phyloP scores from a whole-genome alignment of 495 filamentous ascomycete species.

The Hypoxylon intermedium region DNA sequence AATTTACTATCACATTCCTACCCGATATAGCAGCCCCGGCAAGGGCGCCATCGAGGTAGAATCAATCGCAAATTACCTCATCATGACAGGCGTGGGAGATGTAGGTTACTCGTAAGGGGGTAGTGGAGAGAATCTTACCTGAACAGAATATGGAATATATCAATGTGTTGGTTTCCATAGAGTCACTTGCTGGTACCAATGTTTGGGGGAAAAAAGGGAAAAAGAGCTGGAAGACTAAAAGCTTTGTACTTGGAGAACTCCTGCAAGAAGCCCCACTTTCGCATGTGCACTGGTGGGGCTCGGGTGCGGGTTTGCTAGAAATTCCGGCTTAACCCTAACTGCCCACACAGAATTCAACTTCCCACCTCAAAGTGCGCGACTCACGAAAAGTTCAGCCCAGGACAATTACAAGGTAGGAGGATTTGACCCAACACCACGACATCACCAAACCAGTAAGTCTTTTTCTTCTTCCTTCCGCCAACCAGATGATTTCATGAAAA shows the following conservation, averaged over 20 bases:
- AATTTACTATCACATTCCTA: slow-evolving; percentile 82
- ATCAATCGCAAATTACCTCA: slow-evolving; percentile 99
- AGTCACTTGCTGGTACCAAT: not conserved
- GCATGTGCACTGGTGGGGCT: not conserved
- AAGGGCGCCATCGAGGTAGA: slow-evolving; percentile 76
- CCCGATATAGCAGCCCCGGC: slow-evolving; percentile 82
- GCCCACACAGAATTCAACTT: slow-evolving; percentile 38
- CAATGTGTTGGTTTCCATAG: not conserved
- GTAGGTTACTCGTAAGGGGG: not conserved
- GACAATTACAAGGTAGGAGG: slow-evolving; percentile 37
- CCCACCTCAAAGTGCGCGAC: slow-evolving; percentile 25
- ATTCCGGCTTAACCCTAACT: slow-evolving; percentile 40
- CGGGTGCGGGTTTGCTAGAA: slow-evolving; percentile 28
- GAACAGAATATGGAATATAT: not conserved
- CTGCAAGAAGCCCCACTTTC: slow-evolving; percentile 11
- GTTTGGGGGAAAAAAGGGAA: not conserved
- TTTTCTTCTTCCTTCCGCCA: not conserved
- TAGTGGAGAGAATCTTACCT: slow-evolving; percentile 26
- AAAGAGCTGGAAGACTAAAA: slow-evolving; percentile 13
- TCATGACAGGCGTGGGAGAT: slow-evolving; percentile 61
- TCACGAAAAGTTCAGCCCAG: slow-evolving; percentile 31
- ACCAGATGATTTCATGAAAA: not conserved
- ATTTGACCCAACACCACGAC: slow-evolving; percentile 32
- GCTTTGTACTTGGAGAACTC: slow-evolving; percentile 19
- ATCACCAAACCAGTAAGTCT: slow-evolving; percentile 37